These are phyloP conservation scores for Leccinum pellstonianum DNA, from an alignment of 768 basidiomycete species.

Conservation along the genomic window DNA sequence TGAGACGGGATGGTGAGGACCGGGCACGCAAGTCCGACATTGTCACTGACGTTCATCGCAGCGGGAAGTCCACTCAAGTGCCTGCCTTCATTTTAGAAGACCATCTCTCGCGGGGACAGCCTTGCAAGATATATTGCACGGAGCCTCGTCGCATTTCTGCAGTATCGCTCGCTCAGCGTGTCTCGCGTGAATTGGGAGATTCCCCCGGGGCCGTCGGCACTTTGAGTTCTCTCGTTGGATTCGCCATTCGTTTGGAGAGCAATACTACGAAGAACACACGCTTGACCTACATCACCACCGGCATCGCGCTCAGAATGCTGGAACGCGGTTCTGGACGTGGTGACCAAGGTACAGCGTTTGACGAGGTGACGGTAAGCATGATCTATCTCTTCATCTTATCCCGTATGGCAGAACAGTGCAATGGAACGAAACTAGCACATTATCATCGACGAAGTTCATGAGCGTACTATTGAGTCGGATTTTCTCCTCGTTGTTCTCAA, in stretches of 20 bases:
- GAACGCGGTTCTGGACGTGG: conserved; percentile 74
- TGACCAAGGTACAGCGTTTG: conserved; percentile 78
- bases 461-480: conserved; percentile 95
- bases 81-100: conserved; percentile 94
- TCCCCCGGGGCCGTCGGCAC: conserved; percentile 75
- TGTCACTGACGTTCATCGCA: conserved; percentile 30
- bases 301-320: conserved; percentile 96
- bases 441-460: conserved; percentile 97
- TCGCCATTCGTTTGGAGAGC: conserved; percentile 91
- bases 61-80: conserved; percentile 96
- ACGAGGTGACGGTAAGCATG: conserved; percentile 85
- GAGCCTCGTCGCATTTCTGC: conserved; percentile 96
- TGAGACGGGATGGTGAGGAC: conserved; percentile 68
- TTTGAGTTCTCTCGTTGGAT: conserved; percentile 78
- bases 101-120: conserved; percentile 72
- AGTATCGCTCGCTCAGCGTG: conserved; percentile 90
- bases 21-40: conserved; percentile 36
- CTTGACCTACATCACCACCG: conserved; percentile 86
- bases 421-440: conserved; percentile 60
- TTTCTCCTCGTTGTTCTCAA: conserved; percentile 94
- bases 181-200: conserved; percentile 92
- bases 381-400: conserved; percentile 5
- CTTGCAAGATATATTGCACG: conserved; percentile 91
- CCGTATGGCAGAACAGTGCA: background rate
- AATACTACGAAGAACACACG: conserved; percentile 77